phyloP scores from a whole-genome alignment of 2,329 filamentous ascomycete species.

The Aaosphaeria pasadenensis region DNA sequence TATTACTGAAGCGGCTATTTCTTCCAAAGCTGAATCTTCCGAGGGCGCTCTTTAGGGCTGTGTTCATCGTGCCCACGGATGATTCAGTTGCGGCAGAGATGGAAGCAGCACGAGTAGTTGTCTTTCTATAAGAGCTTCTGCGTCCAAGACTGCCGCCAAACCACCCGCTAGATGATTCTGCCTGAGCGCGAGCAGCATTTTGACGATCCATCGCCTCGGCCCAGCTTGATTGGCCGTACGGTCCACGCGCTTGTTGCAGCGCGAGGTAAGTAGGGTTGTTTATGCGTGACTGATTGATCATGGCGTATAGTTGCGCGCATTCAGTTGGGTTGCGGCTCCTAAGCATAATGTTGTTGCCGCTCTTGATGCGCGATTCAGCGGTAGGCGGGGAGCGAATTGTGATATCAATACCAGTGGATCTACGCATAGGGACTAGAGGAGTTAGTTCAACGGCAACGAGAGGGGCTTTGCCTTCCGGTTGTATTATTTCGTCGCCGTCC shows the following conservation, averaged over 20 bases:
- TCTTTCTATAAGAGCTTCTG: constrained; percentile 55
- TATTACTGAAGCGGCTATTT: constrained; percentile 77
- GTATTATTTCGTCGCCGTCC: constrained; percentile 39
- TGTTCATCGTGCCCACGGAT: constrained; percentile 72
- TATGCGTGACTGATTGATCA: constrained; percentile 85
- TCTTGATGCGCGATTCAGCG: constrained; percentile 65
- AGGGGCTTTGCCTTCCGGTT: constrained; percentile 42
- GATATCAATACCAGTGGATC: constrained; percentile 89
- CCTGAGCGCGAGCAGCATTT: constrained; percentile 42
- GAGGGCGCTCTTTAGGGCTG: constrained; percentile 69
- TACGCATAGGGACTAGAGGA: constrained; percentile 82
- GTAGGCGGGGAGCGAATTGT: constrained; percentile 87
- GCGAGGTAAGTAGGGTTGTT: constrained; percentile 89
- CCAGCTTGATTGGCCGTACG: constrained; percentile 45
- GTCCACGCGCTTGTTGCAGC: constrained; percentile 69
- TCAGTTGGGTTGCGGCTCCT: constrained; percentile 74
- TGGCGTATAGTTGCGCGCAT: constrained; percentile 76
- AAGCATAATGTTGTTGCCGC: constrained; percentile 82
- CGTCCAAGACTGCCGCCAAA: constrained; percentile 46
- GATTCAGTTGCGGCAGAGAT: constrained; percentile 67
- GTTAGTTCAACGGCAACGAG: constrained; percentile 79
- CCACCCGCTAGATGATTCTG: constrained; percentile 46
- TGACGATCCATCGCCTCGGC: constrained; percentile 52
- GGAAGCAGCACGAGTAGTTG: constrained; percentile 52
- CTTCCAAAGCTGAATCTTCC: constrained; percentile 67